Base-by-base conservation (phyloP, 2,329 filamentous ascomycete species). In the Ceratocystis harringtonii region DNA sequence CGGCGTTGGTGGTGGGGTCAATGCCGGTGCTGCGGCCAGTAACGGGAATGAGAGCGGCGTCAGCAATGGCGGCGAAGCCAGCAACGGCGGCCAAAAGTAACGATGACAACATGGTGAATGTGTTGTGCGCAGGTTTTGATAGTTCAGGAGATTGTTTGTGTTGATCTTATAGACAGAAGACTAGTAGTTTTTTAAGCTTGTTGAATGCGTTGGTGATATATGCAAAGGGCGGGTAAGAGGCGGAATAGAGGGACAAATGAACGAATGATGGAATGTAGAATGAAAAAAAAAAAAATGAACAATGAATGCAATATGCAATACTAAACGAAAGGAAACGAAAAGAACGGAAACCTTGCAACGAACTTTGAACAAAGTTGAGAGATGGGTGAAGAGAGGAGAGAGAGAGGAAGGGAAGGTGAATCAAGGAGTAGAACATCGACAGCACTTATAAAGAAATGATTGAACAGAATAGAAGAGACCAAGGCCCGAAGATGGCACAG, bases 1-100 rank as follows among this genome's bases (percentile, higher is more conserved):
- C 73, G 61, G 75, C 73, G 2, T 76, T 75, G 15, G 76, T 77
- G 22, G 62, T 62, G 15, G 67, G 57, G 67, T 76, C 71, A 65
- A 79, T 72, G 10, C 75, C 74, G 1, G 71, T 71, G 19, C 70
- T 69, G 55, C 74, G 73, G 61, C 79, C 79, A 25, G 74, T 74
- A 6, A 80, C 69, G 19, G 73, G 70, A 25, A 66, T 61, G 7
- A 63, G 48, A 30, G 57, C 45, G 5, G 22, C 25, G 5, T 60
- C 10, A 41, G 44, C 57, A n/a, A 65, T 5, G 4, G 63, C 58
- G 28, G 63, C 41, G 17, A 65, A 41, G 12, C 58, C 60, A n/a
- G 63, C 60, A 19, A 63, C 44, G 32, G 63, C 63, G n/a, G 63
- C 36, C n/a, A 65, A 22, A 15, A 65, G 32, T 43, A 48, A 44